Conservation (phyloP, 352 stramenopile genomes). For the Pythium guiyangense region DNA sequence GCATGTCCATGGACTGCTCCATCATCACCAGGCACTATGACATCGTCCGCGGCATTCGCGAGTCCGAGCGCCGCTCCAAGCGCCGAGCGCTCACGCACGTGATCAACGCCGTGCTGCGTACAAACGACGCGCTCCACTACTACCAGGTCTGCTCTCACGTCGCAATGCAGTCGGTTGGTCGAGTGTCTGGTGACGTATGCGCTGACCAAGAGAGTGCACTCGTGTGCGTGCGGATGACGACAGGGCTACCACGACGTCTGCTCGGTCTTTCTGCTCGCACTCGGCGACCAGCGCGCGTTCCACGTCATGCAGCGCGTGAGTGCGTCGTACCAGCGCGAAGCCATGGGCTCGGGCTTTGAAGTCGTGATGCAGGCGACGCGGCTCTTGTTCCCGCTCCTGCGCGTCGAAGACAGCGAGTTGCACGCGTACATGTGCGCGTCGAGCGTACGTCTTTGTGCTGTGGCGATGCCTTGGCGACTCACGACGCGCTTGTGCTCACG, state of each 20-base stretch:
- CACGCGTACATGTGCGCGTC: conserved; percentile 60
- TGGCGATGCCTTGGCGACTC: too few species aligned
- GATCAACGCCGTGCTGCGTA: conserved; percentile 46
- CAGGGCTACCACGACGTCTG: conserved; percentile 92
- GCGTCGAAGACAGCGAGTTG: conserved; percentile 55
- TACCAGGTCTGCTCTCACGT: conserved; percentile 45
- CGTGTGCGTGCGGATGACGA: not conserved
- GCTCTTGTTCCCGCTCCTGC: conserved; percentile 66
- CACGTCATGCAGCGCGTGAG: conserved; percentile 72
- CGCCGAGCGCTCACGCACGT: conserved; percentile 51
- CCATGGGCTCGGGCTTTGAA: conserved; percentile 84
- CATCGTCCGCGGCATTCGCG: conserved; percentile 47
- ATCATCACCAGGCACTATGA: conserved; percentile 75
- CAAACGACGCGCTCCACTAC: conserved; percentile 64
- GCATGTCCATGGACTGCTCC: not conserved
- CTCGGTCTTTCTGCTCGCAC: conserved; percentile 75
- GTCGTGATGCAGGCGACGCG: conserved; percentile 59
- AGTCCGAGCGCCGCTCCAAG: conserved; percentile 60
- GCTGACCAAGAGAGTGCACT: conserved; percentile 6
- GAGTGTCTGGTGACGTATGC: too few species aligned
- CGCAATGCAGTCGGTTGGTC: too few species aligned
- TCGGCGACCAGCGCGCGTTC: conserved; percentile 69
- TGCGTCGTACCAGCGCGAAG: conserved; percentile 86
- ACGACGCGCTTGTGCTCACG: not conserved
- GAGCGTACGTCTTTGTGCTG: conserved; percentile 22